Evolutionary conservation across 441 rosid genomes (phyloP).

Genomic region (Biscutella laevigata): DNA sequence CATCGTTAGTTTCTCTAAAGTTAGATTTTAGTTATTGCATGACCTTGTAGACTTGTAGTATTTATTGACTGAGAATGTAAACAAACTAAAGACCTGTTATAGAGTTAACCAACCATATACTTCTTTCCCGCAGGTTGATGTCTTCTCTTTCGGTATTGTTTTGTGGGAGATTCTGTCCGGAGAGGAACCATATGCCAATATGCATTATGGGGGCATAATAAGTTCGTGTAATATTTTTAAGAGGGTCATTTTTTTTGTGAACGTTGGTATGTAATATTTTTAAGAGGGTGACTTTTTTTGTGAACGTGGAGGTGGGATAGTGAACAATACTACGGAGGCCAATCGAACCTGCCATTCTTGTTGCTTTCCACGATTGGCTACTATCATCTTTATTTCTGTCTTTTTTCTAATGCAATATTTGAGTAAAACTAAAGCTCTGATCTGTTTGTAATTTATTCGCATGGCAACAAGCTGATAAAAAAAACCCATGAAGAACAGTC

Average conservation of each 20-base stretch:
- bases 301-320: slow-evolving; percentile 62
- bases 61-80: background rate
- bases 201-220: slow-evolving; percentile 93
- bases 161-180: slow-evolving; percentile 90
- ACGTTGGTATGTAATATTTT: background rate
- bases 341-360: slow-evolving; percentile 62
- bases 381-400: no score
- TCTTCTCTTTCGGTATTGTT: slow-evolving; percentile 86
- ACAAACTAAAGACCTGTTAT: background rate
- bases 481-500: no score
- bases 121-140: slow-evolving; percentile 54
- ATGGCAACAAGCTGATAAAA: no score
- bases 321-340: slow-evolving; percentile 80
- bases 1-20: slow-evolving; percentile 1
- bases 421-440: no score
- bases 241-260: background rate
- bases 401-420: no score
- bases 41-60: background rate
- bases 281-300: background rate
- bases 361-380: no score
- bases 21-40: background rate
- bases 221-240: slow-evolving; percentile 33
- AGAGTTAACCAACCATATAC: no score
- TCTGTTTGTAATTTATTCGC: no score
- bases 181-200: slow-evolving; percentile 90